A percentile compares a stretch with the other conserved stretches of the same genome.
phyloP scores from a whole-genome alignment of 768 basidiomycete genomes.

The Termitomyces sp. region DNA sequence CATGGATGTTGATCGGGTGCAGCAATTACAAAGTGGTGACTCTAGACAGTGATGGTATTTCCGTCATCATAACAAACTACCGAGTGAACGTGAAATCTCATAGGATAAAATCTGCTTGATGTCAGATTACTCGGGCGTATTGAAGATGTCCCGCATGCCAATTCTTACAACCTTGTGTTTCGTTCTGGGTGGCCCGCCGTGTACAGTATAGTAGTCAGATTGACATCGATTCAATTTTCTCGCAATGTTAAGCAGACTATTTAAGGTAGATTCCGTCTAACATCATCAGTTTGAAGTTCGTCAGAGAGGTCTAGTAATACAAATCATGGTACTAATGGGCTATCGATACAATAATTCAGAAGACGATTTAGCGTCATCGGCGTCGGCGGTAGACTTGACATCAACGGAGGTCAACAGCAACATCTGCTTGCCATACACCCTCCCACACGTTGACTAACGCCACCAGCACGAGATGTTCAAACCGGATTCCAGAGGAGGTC shows the following conservation, averaged over 20 bases:
- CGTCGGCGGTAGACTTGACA: background rate
- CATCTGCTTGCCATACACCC: constrained; percentile 12
- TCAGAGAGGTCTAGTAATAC: background rate
- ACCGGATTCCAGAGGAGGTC: constrained; percentile 31
- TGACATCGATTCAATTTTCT: no score
- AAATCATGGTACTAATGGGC: background rate
- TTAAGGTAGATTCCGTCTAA: no score
- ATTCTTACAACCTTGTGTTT: no score
- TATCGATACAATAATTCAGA: background rate
- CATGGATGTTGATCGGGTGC: background rate
- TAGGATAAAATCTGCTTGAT: background rate
- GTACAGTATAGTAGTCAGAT: no score
- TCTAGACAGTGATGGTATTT: background rate
- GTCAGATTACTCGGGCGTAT: background rate
- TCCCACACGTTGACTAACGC: constrained; percentile 10
- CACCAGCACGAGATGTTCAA: constrained; percentile 15
- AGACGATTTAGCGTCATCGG: no score
- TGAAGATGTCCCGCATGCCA: no score
- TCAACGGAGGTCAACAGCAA: constrained; percentile 6
- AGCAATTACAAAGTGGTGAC: background rate
- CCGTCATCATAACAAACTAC: background rate
- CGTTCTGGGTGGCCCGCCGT: no score
- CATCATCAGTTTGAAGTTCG: background rate
- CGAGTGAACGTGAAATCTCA: background rate
- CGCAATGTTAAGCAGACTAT: no score